Base-by-base conservation (phyloP, 208 protist species). In the Spongospora subterranea region DNA sequence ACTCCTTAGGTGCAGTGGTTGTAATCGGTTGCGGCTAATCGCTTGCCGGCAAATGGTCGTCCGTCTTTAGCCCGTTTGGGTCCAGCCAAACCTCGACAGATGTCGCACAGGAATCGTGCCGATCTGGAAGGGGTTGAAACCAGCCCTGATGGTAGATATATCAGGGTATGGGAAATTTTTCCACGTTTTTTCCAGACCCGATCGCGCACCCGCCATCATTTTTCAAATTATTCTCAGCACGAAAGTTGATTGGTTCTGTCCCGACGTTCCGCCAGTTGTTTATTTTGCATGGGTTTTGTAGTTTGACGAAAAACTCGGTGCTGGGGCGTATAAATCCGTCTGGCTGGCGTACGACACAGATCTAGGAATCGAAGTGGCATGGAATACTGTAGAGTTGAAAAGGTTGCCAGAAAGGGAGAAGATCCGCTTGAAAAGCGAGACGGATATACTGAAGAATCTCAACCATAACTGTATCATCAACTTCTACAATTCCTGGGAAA, bases 331-430 rank as follows among this genome's bases (percentile, higher is more conserved):
- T 89, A 96, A 96, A 50, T 43, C 53, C 0, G 95, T 96, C 0
- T 97, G 94, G 89, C 92, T 92, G 43, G 96, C 93, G 17, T 93
- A 96, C 43, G 95, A 97, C 90, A 89, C 89, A 35, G 93, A 96
- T n/a, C 92, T 95, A 29, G 96, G 95, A 45, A 91, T 93, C n/a
- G 95, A 97, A 90, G 95, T 97, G 13, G 96, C 96, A 0, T 97
- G 96, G 96, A 97, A 96, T 91, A 93, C 96, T 90, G 53, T 97
- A 6, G 89, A 88, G 17, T 6, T 95, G 6, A 53, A 65, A 0
- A 17, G 43, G 0, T 24, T 88, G 39, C 88, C 45, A 45, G 53
- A 60, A 40, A 0, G 0, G 13, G 89, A 77, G 0, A 13, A 46
- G 29, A 38, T 32, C 11, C 89, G 94, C 29, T 91, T 96, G 11